Evolutionary conservation across 2,329 filamentous ascomycete species (phyloP), one percentile per base, ranked within the genome.

Genomic region (Malbranchea zuffiana): DNA sequence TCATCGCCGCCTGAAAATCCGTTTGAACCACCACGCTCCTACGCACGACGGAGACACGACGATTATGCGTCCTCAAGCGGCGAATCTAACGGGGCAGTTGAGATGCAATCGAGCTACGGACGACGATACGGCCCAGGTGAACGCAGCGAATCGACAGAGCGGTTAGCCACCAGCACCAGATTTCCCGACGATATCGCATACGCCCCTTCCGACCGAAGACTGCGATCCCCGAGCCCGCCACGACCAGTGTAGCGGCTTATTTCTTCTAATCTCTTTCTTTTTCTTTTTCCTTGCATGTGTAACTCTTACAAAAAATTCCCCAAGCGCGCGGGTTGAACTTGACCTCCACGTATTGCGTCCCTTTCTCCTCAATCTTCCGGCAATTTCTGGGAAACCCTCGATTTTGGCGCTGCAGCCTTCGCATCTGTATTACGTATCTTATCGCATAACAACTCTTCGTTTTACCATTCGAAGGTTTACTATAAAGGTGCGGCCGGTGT

Each of bases 51-150:
- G 16, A 23, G 30, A 20, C 33, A 17, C 10, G 28, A 32, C 10
- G 33, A 32, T 6, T 44, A 44, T 15, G 37, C 35, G 12, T 36
- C 39, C 15, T 44, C 42, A 2, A 44, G 42, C 17, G 39, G 39
- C 10, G 42, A 39, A n/a, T 39, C 39, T 6, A 32, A 38, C 12
- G n/a, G 6, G 7, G 39, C 23, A 12, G 41, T 35, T 23, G 42
- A 44, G 16, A 44, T 44, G 42, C 42, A 41, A 21, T 41, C 42
- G 2, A 23, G 31, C n/a, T 44, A 41, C 13, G 17, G 23, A 5
- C n/a, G n/a, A n/a, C n/a, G n/a, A n/a, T n/a, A n/a, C n/a, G 31
- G 37, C 10, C 24, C 27, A 3, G 28, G 31, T 16, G 36, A 40
- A 16, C 18, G 13, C 5, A 37, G 19, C 16, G 34, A 43, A 4